Evolutionary conservation across 495 filamentous ascomycete genomes (phyloP).

Genomic region (Penicillium macrosclerotiorum): DNA sequence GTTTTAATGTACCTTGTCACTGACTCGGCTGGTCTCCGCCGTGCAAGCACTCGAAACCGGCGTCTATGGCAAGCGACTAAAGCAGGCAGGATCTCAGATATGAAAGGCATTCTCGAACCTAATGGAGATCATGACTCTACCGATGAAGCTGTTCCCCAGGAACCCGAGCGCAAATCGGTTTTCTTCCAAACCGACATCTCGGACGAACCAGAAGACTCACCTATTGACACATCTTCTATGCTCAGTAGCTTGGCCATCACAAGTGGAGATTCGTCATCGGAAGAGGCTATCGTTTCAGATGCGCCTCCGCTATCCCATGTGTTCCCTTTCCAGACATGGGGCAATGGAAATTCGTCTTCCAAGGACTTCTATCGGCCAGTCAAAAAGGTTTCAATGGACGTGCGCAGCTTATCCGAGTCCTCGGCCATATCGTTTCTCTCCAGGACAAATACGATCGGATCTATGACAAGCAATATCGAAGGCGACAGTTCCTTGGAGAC

Average conservation of each 20-base stretch:
- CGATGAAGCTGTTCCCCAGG: conserved; percentile 37
- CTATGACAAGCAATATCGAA: conserved; percentile 69
- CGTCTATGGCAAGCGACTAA: conserved; percentile 84
- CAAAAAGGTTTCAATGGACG: conserved; percentile 90
- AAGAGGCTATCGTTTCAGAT: conserved; percentile 40
- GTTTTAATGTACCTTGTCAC: conserved; percentile 86
- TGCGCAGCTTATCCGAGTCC: conserved; percentile 79
- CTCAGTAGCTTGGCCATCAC: conserved; percentile 18
- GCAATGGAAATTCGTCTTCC: conserved; percentile 35
- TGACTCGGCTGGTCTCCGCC: conserved; percentile 76
- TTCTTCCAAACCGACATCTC: conserved; percentile 41
- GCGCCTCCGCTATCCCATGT: conserved; percentile 76
- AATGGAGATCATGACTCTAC: conserved; percentile 48
- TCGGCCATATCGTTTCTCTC: conserved; percentile 78
- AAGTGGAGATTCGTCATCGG: conserved; percentile 22
- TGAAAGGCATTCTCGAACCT: conserved; percentile 78
- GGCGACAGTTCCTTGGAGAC: conserved; percentile 83
- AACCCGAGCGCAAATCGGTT: conserved; percentile 37
- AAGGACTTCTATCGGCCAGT: conserved; percentile 44
- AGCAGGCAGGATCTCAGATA: conserved; percentile 67
- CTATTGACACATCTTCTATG: conserved; percentile 22
- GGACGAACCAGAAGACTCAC: conserved; percentile 34
- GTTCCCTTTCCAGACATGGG: conserved; percentile 76
- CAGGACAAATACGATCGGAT: conserved; percentile 71
- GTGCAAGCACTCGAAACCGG: conserved; percentile 81